Percentiles rank a stretch among this genome's conserved stretches.
These are phyloP conservation scores for Hordeum marinum DNA, from an alignment of 176 grass and related monocot species.

Conservation along the genomic window DNA sequence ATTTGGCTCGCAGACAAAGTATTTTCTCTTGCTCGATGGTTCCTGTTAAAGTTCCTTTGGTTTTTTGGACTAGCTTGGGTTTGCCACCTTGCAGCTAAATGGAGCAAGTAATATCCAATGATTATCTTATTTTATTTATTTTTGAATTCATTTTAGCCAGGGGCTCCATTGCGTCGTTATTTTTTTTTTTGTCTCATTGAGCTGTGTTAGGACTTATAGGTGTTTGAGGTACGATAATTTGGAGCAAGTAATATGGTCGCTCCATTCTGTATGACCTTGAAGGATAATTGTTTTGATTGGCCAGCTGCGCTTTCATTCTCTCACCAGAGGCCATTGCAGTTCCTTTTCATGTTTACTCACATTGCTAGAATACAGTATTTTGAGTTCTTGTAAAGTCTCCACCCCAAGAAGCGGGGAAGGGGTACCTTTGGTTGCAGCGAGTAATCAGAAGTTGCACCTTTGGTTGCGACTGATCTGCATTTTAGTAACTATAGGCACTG, in stretches of 20 bases:
- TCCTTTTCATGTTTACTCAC: not conserved
- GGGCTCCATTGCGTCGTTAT: not conserved
- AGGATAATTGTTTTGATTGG: not conserved
- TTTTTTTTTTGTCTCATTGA: not conserved
- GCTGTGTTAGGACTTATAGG: not conserved
- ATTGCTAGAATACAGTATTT: conserved; percentile 1
- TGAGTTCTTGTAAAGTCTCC: not conserved
- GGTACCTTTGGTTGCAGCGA: too few relatives aligned
- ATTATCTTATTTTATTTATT: not conserved
- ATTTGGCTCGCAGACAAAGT: not conserved
- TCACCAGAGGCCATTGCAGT: not conserved
- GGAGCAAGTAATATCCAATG: not conserved
- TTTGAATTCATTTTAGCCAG: not conserved
- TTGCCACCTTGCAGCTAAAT: not conserved
- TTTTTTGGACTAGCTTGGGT: not conserved
- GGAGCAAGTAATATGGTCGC: not conserved
- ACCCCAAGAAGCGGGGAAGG: too few relatives aligned
- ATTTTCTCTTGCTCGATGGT: not conserved
- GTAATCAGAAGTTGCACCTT: too few relatives aligned
- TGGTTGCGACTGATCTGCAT: too few relatives aligned
- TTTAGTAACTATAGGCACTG: conserved; percentile 19
- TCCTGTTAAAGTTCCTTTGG: too few relatives aligned
- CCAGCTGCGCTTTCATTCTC: not conserved
- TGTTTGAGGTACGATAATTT: not conserved
- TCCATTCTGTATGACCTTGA: not conserved